phyloP scores from a whole-genome alignment of 805 yeast genomes.

The Barnettozyma sucrosica region DNA sequence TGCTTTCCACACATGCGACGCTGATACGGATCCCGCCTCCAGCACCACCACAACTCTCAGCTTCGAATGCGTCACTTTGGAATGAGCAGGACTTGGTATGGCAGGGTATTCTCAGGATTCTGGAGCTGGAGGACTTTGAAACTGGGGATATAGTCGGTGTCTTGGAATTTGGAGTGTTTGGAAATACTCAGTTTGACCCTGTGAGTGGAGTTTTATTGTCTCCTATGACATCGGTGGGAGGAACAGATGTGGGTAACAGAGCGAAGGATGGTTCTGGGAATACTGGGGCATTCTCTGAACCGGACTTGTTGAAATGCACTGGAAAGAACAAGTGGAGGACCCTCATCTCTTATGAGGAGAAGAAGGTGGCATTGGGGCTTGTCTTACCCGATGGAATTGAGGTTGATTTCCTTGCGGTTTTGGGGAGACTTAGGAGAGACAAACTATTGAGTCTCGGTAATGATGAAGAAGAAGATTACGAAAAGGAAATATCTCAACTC shows the following conservation, averaged over 20 bases:
- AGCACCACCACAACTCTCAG: not conserved
- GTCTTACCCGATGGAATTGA: constrained; percentile 14
- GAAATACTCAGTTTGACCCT: constrained; percentile 28
- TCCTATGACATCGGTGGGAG: not conserved
- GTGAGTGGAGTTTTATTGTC: not conserved
- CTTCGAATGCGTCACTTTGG: constrained; percentile 1
- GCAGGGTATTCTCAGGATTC: constrained; percentile 28
- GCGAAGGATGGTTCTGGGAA: not conserved
- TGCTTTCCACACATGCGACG: not conserved
- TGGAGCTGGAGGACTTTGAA: constrained; percentile 23
- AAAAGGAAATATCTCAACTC: not conserved
- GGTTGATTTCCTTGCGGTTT: constrained; percentile 1
- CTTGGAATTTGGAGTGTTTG: constrained; percentile 27
- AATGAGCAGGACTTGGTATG: constrained; percentile 26
- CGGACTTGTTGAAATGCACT: not conserved
- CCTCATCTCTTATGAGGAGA: constrained; percentile 26
- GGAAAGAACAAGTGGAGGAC: constrained; percentile 30
- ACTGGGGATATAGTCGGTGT: constrained; percentile 4
- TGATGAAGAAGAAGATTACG: constrained; percentile 1
- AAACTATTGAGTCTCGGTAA: not conserved
- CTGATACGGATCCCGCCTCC: constrained; percentile 15
- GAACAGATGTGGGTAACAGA: not conserved
- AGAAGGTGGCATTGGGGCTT: constrained; percentile 37
- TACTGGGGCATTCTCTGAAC: not conserved
- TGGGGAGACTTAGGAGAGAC: constrained; percentile 3